Percentiles rank a stretch among this genome's conserved stretches.
Conservation (phyloP, 768 basidiomycete genomes). For the Rhizopogon salebrosus region DNA sequence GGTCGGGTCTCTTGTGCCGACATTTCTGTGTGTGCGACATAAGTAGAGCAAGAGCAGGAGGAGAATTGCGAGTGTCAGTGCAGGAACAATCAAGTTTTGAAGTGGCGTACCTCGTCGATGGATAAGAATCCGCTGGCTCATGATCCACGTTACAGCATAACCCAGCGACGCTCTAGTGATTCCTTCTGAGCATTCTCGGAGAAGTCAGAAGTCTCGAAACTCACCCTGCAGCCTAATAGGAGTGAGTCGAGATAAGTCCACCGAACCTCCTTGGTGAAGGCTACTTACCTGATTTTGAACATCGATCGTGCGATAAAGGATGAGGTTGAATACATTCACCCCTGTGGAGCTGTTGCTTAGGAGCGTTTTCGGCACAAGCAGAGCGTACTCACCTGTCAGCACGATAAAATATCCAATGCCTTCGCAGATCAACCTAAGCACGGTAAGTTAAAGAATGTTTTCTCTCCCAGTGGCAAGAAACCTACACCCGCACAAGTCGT, state of each 20-base stretch:
- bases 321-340: constrained; percentile 47
- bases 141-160: constrained; percentile 56
- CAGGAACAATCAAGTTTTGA: not conserved
- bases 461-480: not conserved
- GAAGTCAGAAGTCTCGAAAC: constrained; percentile 9
- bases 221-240: constrained; percentile 45
- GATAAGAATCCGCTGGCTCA: constrained; percentile 53
- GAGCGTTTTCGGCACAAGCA: not conserved
- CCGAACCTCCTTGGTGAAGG: not conserved
- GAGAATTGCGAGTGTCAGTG: not conserved
- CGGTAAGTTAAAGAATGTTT: constrained; percentile 4
- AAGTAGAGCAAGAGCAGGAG: not conserved
- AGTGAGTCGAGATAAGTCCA: constrained; percentile 2
- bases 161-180: constrained; percentile 44
- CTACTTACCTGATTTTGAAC: constrained; percentile 39
- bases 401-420: constrained; percentile 59
- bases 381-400: constrained; percentile 38
- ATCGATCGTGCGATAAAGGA: constrained; percentile 38
- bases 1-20: constrained; percentile 14
- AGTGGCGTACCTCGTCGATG: constrained; percentile 43
- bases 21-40: constrained; percentile 13
- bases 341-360: constrained; percentile 22
- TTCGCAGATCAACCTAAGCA: constrained; percentile 59
- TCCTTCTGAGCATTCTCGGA: not conserved
- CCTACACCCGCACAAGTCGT: constrained; percentile 26